Base-by-base conservation (phyloP, 1,284 basidiomycete species). In the Laetiporus sulphureus region DNA sequence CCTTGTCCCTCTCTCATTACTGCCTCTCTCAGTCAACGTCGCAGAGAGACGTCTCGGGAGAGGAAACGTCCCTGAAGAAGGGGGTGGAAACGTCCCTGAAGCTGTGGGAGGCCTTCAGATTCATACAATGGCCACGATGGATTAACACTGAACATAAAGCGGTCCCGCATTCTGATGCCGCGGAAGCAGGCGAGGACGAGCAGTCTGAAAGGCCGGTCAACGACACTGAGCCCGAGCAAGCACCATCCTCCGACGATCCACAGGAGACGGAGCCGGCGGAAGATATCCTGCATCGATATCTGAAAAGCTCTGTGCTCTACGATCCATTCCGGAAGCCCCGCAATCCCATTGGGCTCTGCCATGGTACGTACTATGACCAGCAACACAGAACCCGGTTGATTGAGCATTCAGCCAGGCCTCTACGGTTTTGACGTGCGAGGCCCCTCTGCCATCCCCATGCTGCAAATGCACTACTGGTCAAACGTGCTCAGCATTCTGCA, bases 401-500 rank as follows among this genome's bases (percentile, higher is more conserved):
- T 20, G 27, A 3, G 21, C 16, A 34, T 33, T 6, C 2, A 18
- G 18, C 32, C 54, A 94, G 92, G 92, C 19, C 69, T 99, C 2
- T 98, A 98, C 56, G 95, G 96, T 5, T 99, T 97, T 60, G 91
- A 95, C 57, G 80, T 91, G 32, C 71, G 89, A 51, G 79, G 91
- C 18, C 78, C 89, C 0, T 71, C 79, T 15, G 61, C 87, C 41
- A 77, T 94, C 62, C 82, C 91, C 13, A 71, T 79, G 55, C 67
- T 94, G 57, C 76, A 91, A 47, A 79, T 93, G 59, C 93, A 98
- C 52, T 99, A 99, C 61, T 99, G 96, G 96, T 82, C 84, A 0
- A 87, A 89, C 44, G 83, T 97, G 4, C 71, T 98, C 32, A 80
- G 79, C 32, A 79, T 96, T 6, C 71, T 99, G 11, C 75, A 87